A percentile compares a stretch with the other conserved stretches of the same genome.
Evolutionary conservation across 768 basidiomycete species (phyloP).

Genomic region (Pisolithus marmoratus): DNA sequence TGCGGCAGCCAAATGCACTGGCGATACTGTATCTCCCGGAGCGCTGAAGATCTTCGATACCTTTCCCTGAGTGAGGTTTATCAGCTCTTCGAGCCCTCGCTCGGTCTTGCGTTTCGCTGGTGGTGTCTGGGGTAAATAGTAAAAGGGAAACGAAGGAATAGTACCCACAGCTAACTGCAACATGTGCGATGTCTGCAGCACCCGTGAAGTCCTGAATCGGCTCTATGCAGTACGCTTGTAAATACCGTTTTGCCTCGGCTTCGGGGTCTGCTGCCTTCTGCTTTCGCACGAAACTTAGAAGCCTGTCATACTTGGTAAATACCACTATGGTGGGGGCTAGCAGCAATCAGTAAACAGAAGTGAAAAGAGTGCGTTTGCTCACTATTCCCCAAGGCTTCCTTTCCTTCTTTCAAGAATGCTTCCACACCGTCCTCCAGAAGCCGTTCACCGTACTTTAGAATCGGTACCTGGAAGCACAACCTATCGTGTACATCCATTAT

Average conservation of each 20-base stretch:
- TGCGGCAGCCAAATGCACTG: not conserved
- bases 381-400: constrained; percentile 2
- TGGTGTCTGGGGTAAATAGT: not conserved
- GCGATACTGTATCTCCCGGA: not conserved
- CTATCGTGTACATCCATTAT: not conserved
- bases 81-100: not conserved
- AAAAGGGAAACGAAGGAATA: not conserved
- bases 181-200: not conserved
- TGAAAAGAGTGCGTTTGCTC: not conserved
- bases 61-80: not conserved
- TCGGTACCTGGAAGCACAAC: constrained; percentile 1
- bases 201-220: not conserved
- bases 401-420: not conserved
- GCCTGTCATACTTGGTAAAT: constrained; percentile 5
- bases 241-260: not conserved
- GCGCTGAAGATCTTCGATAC: not conserved
- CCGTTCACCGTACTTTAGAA: not conserved
- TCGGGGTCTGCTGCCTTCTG: not conserved
- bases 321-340: constrained; percentile 1
- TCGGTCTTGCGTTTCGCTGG: not conserved
- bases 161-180: not conserved
- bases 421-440: constrained; percentile 3
- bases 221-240: not conserved
- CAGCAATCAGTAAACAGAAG: not conserved
- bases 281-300: not conserved